These are phyloP conservation scores for Mortierella polycephala DNA, from an alignment of 371 early-diverging fungal genomes.

Conservation along the genomic window DNA sequence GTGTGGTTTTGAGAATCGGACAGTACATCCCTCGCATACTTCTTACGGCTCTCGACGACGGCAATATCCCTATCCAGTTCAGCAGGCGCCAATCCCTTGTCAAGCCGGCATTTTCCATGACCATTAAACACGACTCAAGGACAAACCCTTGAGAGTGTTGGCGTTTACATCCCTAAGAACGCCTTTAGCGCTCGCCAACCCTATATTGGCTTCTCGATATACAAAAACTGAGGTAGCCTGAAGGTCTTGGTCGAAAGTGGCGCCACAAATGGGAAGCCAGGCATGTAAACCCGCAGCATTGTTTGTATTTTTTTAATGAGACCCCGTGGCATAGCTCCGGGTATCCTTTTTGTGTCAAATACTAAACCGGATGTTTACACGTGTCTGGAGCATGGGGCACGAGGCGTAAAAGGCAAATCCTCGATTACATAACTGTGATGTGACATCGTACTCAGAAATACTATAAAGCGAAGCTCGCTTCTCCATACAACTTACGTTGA, in stretches of 20 bases:
- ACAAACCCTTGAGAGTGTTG: conserved; percentile 31
- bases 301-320: too few species aligned
- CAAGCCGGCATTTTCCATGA: conserved; percentile 46
- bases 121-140: conserved; percentile 56
- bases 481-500: too few species aligned
- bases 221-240: not conserved
- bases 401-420: too few species aligned
- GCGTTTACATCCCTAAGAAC: conserved; percentile 35
- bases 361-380: too few species aligned
- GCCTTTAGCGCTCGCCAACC: conserved; percentile 35
- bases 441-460: too few species aligned
- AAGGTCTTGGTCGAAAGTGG: not conserved
- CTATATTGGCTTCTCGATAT: conserved; percentile 25
- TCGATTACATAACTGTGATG: too few species aligned
- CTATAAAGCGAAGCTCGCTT: too few species aligned
- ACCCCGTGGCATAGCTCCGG: too few species aligned
- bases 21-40: conserved; percentile 10
- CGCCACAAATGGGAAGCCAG: too few species aligned
- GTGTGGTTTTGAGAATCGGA: not conserved
- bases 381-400: too few species aligned
- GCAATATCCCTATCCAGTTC: conserved; percentile 13
- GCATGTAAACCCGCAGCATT: too few species aligned
- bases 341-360: too few species aligned
- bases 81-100: conserved; percentile 31
- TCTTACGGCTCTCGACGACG: conserved; percentile 3